Conservation (phyloP, 768 basidiomycete species). For the Suillus sp. region DNA sequence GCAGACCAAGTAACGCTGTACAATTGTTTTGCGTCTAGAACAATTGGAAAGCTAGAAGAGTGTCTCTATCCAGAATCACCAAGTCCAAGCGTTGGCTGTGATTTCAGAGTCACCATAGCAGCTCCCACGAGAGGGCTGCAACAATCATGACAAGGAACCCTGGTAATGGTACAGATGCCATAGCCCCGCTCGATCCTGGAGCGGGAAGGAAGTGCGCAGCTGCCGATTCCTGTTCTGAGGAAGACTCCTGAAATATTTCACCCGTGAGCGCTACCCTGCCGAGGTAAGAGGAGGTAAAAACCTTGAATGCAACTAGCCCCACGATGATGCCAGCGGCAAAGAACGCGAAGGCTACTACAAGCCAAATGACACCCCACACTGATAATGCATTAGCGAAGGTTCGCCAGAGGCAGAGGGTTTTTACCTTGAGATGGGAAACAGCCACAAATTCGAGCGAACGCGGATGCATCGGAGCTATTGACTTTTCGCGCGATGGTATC, state of each 20-base stretch:
- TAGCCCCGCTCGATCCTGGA: constrained; percentile 48
- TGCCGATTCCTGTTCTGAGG: constrained; percentile 55
- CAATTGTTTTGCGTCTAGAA: neutral
- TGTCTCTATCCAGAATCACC: neutral
- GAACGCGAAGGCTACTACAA: constrained; percentile 70
- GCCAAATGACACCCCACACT: constrained; percentile 94
- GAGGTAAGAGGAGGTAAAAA: constrained; percentile 26
- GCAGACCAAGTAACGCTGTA: neutral
- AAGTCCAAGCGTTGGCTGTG: neutral
- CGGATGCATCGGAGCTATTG: constrained; percentile 85
- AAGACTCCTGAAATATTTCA: constrained; percentile 49
- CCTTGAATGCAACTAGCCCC: constrained; percentile 83
- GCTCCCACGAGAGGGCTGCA: constrained; percentile 28
- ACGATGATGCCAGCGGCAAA: constrained; percentile 77
- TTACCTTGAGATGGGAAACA: constrained; percentile 82
- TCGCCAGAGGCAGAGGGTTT: neutral
- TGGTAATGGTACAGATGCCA: constrained; percentile 31
- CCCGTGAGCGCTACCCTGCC: neutral
- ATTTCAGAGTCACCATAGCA: constrained; percentile 8
- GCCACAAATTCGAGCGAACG: constrained; percentile 82
- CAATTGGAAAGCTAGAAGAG: neutral
- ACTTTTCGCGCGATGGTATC: constrained; percentile 84
- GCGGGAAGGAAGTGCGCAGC: constrained; percentile 60
- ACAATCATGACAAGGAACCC: constrained; percentile 24
- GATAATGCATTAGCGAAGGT: constrained; percentile 10